Conservation (phyloP, 202 grass and related monocot species). For the Digitaria exilis region DNA sequence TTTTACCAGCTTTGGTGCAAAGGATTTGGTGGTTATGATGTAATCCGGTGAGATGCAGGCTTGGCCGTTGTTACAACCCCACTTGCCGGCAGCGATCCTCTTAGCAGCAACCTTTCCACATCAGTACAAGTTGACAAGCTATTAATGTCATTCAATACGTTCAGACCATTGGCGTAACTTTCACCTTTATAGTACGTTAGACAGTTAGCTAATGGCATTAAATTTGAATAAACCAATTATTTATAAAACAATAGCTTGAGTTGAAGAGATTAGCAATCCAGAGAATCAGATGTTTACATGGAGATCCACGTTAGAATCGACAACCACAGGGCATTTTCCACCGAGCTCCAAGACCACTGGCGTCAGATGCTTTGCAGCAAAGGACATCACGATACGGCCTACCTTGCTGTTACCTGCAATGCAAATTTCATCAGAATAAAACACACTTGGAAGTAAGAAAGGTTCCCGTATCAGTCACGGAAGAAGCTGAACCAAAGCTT, state of each 20-base stretch:
- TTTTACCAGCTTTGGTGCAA: constrained; percentile 69
- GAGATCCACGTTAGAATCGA: constrained; percentile 61
- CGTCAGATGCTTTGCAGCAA: constrained; percentile 70
- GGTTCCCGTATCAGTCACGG: background rate
- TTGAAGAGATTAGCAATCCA: background rate
- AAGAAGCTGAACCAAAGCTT: background rate
- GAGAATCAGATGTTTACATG: constrained; percentile 41
- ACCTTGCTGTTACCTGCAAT: constrained; percentile 78
- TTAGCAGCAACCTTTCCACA: constrained; percentile 59
- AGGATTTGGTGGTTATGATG: constrained; percentile 75
- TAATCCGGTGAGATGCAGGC: constrained; percentile 86
- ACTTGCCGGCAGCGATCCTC: constrained; percentile 77
- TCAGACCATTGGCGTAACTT: background rate
- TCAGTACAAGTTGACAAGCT: background rate
- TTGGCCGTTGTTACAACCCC: constrained; percentile 86
- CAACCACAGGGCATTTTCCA: constrained; percentile 72
- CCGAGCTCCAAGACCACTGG: constrained; percentile 79
- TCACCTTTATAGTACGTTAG: background rate
- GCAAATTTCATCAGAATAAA: background rate
- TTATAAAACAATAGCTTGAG: background rate
- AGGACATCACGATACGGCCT: constrained; percentile 61
- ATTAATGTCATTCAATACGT: background rate
- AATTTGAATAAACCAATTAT: background rate
- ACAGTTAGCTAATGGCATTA: background rate
- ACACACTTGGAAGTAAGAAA: background rate